Evolutionary conservation across 179 eudicot species (phyloP).

Genomic region (Nepenthes alata): DNA sequence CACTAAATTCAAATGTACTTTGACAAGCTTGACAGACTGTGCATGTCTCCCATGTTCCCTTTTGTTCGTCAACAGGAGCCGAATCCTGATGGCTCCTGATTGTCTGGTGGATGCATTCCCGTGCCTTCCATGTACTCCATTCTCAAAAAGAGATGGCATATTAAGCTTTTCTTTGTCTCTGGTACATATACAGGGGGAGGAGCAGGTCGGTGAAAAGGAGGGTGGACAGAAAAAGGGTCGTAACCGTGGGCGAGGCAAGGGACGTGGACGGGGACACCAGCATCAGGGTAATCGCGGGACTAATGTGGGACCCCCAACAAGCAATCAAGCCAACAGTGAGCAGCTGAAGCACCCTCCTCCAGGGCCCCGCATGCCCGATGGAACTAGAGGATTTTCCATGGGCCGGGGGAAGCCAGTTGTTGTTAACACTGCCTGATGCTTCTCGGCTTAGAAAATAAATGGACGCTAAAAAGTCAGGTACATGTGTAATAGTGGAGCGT

Average conservation of each 20-base stretch:
- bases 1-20: too few species aligned
- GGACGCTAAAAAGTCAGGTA: not conserved
- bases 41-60: too few species aligned
- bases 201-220: slow-evolving; percentile 38
- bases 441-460: not conserved
- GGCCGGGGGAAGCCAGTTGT: slow-evolving; percentile 36
- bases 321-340: slow-evolving; percentile 9
- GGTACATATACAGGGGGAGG: slow-evolving; percentile 43
- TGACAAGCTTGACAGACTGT: too few species aligned
- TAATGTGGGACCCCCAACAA: slow-evolving; percentile 18
- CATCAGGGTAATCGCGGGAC: slow-evolving; percentile 12
- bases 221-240: slow-evolving; percentile 42
- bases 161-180: not conserved
- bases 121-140: not conserved
- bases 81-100: too few species aligned
- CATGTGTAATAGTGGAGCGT: too few species aligned
- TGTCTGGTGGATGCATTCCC: not conserved
- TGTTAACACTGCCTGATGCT: slow-evolving; percentile 13
- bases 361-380: slow-evolving; percentile 49
- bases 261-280: slow-evolving; percentile 33
- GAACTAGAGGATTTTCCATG: slow-evolving; percentile 41
- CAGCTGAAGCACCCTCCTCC: slow-evolving; percentile 35
- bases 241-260: slow-evolving; percentile 29
- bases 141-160: not conserved
- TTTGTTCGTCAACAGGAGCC: too few species aligned